Evolutionary conservation across 2,329 filamentous ascomycete genomes (phyloP).

Genomic region (Fusarium hostae): DNA sequence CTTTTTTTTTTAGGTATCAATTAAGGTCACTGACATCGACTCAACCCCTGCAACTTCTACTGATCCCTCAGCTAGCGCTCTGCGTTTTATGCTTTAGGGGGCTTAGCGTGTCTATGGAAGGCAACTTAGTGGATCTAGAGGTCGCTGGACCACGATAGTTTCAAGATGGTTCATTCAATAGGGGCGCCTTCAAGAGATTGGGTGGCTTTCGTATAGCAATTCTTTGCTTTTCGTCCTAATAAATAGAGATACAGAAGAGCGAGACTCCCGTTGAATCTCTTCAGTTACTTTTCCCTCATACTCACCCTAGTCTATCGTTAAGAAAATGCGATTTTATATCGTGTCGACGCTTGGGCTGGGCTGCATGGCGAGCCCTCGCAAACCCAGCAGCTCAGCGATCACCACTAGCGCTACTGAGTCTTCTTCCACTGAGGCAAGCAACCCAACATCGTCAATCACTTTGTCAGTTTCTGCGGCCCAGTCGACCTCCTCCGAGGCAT

Average conservation of each 20-base stretch:
- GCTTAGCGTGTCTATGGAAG: background rate
- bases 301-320: background rate
- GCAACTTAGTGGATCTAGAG: too few relatives aligned
- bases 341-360: background rate
- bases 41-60: too few relatives aligned
- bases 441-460: background rate
- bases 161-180: background rate
- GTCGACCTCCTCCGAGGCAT: background rate
- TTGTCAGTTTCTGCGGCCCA: background rate
- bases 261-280: background rate
- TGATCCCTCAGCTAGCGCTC: background rate
- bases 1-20: too few relatives aligned
- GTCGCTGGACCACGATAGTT: background rate
- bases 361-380: background rate
- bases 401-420: background rate
- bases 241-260: background rate
- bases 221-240: background rate
- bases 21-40: too few relatives aligned
- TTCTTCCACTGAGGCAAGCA: background rate
- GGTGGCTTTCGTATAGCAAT: background rate
- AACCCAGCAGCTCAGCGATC: background rate
- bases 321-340: background rate
- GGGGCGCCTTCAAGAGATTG: background rate
- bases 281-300: background rate
- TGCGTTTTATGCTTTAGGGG: background rate